These are phyloP conservation scores for Ustanciosporium gigantosporum DNA, from an alignment of 1,284 basidiomycete species.

Conservation along the genomic window DNA sequence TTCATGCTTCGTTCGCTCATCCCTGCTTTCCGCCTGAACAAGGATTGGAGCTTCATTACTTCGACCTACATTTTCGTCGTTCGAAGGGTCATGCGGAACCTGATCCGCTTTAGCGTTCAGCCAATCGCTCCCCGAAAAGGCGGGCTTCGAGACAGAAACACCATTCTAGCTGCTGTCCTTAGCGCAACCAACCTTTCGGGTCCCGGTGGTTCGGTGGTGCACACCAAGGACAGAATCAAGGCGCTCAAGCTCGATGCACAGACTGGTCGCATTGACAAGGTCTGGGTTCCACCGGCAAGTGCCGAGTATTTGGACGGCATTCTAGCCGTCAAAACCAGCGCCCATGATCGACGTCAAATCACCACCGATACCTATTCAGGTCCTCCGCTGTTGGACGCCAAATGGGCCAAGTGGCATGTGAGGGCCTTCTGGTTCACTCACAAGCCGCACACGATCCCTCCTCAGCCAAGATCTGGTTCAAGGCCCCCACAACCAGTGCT, in stretches of 20 bases:
- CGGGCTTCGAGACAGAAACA: conserved; percentile 48
- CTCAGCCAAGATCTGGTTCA: conserved; percentile 19
- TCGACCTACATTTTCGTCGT: conserved; percentile 43
- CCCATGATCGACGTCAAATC: conserved; percentile 28
- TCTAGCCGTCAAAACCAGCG: conserved; percentile 41
- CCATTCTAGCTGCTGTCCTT: conserved; percentile 38
- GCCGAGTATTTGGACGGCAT: conserved; percentile 51
- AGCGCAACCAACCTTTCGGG: conserved; percentile 44
- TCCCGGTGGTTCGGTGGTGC: conserved; percentile 48
- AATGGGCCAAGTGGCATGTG: conserved; percentile 51
- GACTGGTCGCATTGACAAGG: conserved; percentile 41
- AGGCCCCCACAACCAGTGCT: conserved; percentile 39
- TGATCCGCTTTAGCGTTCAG: conserved; percentile 48
- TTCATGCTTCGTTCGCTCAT: conserved; percentile 41
- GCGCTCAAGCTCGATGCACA: conserved; percentile 39
- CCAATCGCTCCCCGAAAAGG: conserved; percentile 51
- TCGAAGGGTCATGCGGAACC: conserved; percentile 41
- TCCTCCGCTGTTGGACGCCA: conserved; percentile 50
- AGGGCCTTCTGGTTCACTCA: conserved; percentile 56
- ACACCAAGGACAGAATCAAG: conserved; percentile 32
- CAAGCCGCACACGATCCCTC: conserved; percentile 27
- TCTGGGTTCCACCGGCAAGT: conserved; percentile 54
- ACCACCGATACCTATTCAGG: conserved; percentile 43
- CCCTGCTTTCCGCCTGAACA: conserved; percentile 35
- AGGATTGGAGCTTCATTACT: conserved; percentile 40